These are phyloP conservation scores for Quillaja saponaria DNA, from an alignment of 306 rosid genomes.

Conservation along the genomic window DNA sequence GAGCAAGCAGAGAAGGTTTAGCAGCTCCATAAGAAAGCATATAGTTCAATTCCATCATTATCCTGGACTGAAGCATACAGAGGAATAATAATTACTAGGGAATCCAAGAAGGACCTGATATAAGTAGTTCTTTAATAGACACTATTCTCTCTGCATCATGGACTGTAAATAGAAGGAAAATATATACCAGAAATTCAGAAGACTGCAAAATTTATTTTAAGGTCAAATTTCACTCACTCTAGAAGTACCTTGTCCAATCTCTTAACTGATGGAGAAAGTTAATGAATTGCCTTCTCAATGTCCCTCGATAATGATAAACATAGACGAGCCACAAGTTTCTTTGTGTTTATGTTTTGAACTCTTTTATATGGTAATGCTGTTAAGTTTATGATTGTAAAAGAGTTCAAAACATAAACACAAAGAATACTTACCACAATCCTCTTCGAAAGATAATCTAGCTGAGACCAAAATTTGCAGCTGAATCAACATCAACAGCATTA, in stretches of 20 bases:
- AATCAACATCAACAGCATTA: constrained; percentile 31
- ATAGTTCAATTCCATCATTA: constrained; percentile 84
- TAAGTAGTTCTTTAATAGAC: constrained; percentile 1
- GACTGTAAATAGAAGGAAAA: not conserved
- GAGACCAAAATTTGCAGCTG: constrained; percentile 59
- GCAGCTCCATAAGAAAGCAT: constrained; percentile 97
- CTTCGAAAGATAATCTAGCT: constrained; percentile 73
- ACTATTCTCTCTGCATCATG: constrained; percentile 9
- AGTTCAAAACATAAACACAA: constrained; percentile 6
- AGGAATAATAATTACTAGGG: constrained; percentile 29
- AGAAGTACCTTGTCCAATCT: constrained; percentile 40
- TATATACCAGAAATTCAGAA: constrained; percentile 17
- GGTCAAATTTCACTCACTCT: constrained; percentile 13
- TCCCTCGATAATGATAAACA: constrained; percentile 72
- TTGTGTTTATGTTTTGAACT: too few species aligned
- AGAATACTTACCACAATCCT: constrained; percentile 82
- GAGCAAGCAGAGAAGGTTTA: constrained; percentile 67
- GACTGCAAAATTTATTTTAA: constrained; percentile 4
- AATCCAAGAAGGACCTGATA: constrained; percentile 22
- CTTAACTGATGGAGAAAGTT: constrained; percentile 40
- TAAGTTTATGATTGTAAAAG: constrained; percentile 32
- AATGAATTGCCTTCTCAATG: constrained; percentile 44
- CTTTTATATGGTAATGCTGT: too few species aligned
- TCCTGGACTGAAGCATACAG: constrained; percentile 56
- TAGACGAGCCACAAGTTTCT: constrained; percentile 93